A percentile compares a stretch with the other conserved stretches of the same genome.
Evolutionary conservation across 2,329 filamentous ascomycete species (phyloP).

Genomic region (Fusarium succisae): DNA sequence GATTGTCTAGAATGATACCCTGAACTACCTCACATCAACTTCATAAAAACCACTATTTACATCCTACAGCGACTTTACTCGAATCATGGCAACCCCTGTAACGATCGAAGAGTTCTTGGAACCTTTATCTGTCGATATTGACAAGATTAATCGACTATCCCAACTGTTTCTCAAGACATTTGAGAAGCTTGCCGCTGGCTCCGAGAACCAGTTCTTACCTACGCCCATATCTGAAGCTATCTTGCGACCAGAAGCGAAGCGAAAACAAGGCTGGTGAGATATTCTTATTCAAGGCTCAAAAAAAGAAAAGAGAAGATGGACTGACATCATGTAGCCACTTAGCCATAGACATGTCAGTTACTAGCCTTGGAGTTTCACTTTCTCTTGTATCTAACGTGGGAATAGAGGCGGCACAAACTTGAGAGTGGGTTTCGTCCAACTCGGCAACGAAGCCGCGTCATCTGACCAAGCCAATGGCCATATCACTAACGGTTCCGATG

Average conservation of each 20-base stretch:
- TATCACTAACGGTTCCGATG: slow-evolving; percentile 15
- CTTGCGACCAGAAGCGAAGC: slow-evolving; percentile 57
- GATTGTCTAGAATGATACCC: slow-evolving; percentile 23
- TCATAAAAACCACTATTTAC: neutral
- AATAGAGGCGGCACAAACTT: slow-evolving; percentile 76
- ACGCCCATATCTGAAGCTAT: slow-evolving; percentile 70
- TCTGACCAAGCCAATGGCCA: slow-evolving; percentile 12
- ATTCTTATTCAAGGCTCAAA: neutral
- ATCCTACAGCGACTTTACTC: neutral
- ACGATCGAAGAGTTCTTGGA: slow-evolving; percentile 57
- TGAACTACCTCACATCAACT: neutral
- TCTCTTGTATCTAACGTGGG: slow-evolving; percentile 25
- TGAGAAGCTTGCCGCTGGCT: slow-evolving; percentile 60
- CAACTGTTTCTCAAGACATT: slow-evolving; percentile 59
- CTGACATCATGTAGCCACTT: slow-evolving; percentile 57
- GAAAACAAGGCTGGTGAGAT: slow-evolving; percentile 60
- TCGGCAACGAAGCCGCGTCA: slow-evolving; percentile 53
- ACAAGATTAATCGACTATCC: slow-evolving; percentile 58
- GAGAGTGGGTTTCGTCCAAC: slow-evolving; percentile 73
- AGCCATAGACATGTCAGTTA: slow-evolving; percentile 71
- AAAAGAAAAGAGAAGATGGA: neutral
- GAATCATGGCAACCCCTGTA: slow-evolving; percentile 29
- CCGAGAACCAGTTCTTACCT: slow-evolving; percentile 65
- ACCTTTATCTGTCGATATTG: slow-evolving; percentile 60
- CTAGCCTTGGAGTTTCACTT: neutral